Evolutionary conservation across 345 rosid species (phyloP), one percentile per base, ranked within the genome.

Genomic region (Sonneratia caseolaris): DNA sequence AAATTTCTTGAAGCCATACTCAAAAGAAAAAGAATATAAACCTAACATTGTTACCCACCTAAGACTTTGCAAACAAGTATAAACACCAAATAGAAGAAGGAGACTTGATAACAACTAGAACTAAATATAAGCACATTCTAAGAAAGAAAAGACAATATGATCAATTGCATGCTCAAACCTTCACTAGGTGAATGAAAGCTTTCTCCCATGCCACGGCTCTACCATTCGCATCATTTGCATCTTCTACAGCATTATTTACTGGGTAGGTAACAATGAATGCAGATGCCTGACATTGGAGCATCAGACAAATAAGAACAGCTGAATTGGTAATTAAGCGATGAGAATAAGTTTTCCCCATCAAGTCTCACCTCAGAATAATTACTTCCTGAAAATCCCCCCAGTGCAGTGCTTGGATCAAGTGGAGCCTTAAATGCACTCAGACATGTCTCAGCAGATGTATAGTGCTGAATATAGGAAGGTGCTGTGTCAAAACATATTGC

Each of bases 121-220:
- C 16, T 61, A 27, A 27, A 61, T 61, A 24, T 19, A 22, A 21
- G 22, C 27, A 42, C 16, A 19, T 19, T 19, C 42, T 8, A 38
- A 40, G 24, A 42, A 38, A 45, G 35, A 18, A 67, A 9, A 67
- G 0, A 67, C 32, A 45, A 67, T 9, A 68, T 68, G 16, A 42
- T 68, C 43, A 45, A 21, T 24, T 43, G 59, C 32, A 47, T 37
- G 72, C 64, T 70, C 86, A 78, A 70, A 91, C 98, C 98, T 94
- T 91, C 37, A 83, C 93, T 76, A 94, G 79, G 74, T 84, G 84
- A 81, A 91, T 86, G 83, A 94, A 94, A 75, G 89, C 88, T 80
- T 90, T 89, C 76, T 94, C 98, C 98, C 98, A 94, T 71, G 97
- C 93, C 75, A 90, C 76, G 53, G 92, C 97, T 81, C 78, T 90